Evolutionary conservation across 169 alveolate genomes (phyloP).

Genomic region (Plasmodium berghei): DNA sequence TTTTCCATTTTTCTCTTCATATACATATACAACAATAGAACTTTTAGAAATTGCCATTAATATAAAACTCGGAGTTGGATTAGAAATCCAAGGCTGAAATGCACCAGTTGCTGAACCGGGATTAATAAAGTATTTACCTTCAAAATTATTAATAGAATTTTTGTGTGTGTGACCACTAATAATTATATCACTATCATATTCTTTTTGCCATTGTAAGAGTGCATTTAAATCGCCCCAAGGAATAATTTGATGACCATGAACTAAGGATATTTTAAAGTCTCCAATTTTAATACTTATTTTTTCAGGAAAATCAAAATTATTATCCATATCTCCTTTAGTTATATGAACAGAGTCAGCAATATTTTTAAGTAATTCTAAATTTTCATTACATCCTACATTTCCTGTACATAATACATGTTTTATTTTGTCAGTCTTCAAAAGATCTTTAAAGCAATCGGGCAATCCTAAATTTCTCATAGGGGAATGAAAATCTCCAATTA

Average conservation of each 20-base stretch:
- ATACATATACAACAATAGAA: constrained; percentile 83
- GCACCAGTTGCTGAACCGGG: constrained; percentile 97
- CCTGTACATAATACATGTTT: constrained; percentile 86
- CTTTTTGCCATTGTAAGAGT: constrained; percentile 87
- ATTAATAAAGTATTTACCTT: constrained; percentile 93
- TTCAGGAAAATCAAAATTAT: constrained; percentile 81
- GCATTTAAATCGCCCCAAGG: constrained; percentile 95
- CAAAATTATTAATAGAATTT: constrained; percentile 85
- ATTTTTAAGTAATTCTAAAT: constrained; percentile 81
- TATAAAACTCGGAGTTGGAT: constrained; percentile 86
- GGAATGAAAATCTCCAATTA: constrained; percentile 86
- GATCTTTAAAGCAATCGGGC: constrained; percentile 85
- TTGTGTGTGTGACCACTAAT: constrained; percentile 94
- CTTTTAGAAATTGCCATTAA: constrained; percentile 85
- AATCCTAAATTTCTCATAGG: constrained; percentile 84
- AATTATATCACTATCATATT: constrained; percentile 92
- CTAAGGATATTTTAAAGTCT: constrained; percentile 92
- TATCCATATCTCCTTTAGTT: constrained; percentile 87
- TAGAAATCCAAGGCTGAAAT: constrained; percentile 90
- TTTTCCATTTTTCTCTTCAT: constrained; percentile 87
- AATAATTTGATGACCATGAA: constrained; percentile 94
- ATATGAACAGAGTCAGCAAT: constrained; percentile 86
- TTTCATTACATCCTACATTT: constrained; percentile 84
- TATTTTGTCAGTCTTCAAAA: constrained; percentile 85
- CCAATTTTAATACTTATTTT: constrained; percentile 84